Base-by-base conservation (phyloP, 768 basidiomycete genomes). In the Boletus subparvulus region DNA sequence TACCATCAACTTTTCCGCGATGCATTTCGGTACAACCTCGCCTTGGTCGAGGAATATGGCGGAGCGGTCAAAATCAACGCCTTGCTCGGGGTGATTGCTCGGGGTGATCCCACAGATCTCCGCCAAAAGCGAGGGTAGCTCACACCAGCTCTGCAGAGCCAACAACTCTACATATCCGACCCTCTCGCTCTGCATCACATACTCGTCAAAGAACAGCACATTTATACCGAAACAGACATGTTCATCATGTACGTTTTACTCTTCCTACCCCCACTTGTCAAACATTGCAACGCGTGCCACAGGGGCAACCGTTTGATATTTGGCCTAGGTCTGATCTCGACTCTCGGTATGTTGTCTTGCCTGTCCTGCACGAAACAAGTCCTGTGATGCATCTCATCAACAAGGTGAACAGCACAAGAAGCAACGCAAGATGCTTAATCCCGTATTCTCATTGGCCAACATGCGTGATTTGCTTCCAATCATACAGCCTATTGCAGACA, bases 141-240 rank as follows among this genome's bases (percentile, higher is more conserved):
- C 47, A 54, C 19, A 14, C 26, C 19, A 2, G 42, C 4, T 36
- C 45, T 64, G 28, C 49, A 63, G 66, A 62, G 47, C 26, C 56
- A 66, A 13, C 67, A 72, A 12, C 66, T 78, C 33, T 76, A 71
- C 54, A 56, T 77, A 36, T 71, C 69, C 8, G 77, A 77, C 39
- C 77, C 74, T 6, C 67, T 69, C 28, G 74, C 77, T 11, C 53
- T 78, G 6, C 66, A 75, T 55, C 66, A 75, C 49, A 69, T 77
- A 30, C 48, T 74, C 11, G 67, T 78, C 50, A 76, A 75, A 50
- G 75, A 72, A 47, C 67, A 69, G 32, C 60, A 72, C 47, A 52
- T 75, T 32, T 75, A 70, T 43, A 77, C 77, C 48, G 75, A 77
- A 52, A 71, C 72, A 0, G 65, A 69, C 47, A 67, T 68, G 58